phyloP scores from a whole-genome alignment of 163 green algal genomes.

The Volvox carteri region DNA sequence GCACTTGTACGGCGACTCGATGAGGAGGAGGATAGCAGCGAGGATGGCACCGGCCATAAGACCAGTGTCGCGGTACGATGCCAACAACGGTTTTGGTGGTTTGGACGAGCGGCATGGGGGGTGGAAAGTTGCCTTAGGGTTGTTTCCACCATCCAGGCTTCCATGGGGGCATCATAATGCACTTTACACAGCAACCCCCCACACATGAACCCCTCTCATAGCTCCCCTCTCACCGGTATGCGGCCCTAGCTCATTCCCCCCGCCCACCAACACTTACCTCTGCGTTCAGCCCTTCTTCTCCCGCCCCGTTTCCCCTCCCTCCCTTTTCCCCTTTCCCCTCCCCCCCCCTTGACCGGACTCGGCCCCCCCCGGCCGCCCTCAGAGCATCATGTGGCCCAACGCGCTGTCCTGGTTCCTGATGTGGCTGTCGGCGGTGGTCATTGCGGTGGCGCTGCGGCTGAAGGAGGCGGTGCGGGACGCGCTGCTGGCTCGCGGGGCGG shows the following conservation, averaged over 20 bases:
- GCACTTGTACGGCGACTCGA: conserved; percentile 58
- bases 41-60: no score
- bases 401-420: conserved; percentile 61
- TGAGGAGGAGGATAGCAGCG: no score
- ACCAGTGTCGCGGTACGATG: conserved; percentile 11
- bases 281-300: no score
- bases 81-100: no score
- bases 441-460: conserved; percentile 59
- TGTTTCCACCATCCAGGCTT: no score
- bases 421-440: conserved; percentile 38
- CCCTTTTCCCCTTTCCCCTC: neutral
- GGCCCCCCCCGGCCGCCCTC: neutral
- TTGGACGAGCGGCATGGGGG: no score
- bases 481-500: conserved; percentile 55
- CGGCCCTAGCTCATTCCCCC: neutral
- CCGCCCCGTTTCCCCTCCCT: neutral
- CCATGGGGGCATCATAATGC: no score
- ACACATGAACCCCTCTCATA: no score
- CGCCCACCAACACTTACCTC: neutral
- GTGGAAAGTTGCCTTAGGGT: no score
- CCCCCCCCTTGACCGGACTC: neutral
- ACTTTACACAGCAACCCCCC: no score
- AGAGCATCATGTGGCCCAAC: conserved; percentile 69
- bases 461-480: conserved; percentile 67
- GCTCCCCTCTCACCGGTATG: neutral